A percentile compares a stretch with the other conserved stretches of the same genome.
phyloP scores from a whole-genome alignment of 768 basidiomycete genomes.

The Dacryopinax primogenitus region DNA sequence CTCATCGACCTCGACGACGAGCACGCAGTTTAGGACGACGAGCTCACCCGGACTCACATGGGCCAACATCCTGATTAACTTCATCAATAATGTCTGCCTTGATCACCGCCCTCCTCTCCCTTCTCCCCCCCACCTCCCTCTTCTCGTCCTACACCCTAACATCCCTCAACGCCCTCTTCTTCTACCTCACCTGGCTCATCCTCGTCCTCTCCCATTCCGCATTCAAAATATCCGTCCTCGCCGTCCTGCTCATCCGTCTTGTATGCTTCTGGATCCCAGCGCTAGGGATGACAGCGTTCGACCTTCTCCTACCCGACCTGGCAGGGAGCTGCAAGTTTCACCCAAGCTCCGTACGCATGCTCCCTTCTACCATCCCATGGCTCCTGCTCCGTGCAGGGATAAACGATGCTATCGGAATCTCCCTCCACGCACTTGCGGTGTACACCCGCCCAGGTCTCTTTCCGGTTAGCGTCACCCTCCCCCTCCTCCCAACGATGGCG shows the following conservation, averaged over 20 bases:
- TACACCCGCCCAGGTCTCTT: background rate
- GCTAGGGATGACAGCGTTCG: background rate
- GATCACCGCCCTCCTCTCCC: background rate
- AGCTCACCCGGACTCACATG: background rate
- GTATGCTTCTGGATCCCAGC: background rate
- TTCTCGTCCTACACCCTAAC: background rate
- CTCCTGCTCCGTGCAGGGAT: background rate
- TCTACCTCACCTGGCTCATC: constrained; percentile 7
- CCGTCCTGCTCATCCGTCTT: background rate
- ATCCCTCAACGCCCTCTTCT: constrained; percentile 1
- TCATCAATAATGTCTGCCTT: background rate
- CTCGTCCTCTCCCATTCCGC: constrained; percentile 1
- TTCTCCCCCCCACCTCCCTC: constrained; percentile 8
- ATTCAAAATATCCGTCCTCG: background rate
- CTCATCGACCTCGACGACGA: background rate
- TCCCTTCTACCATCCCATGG: background rate
- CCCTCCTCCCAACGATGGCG: background rate
- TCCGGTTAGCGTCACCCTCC: background rate
- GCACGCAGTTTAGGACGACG: background rate
- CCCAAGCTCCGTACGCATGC: background rate
- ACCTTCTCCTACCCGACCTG: background rate
- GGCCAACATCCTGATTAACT: too few species aligned
- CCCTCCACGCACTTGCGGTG: background rate
- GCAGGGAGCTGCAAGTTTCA: background rate
- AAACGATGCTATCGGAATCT: background rate